phyloP scores from a whole-genome alignment of 1,284 basidiomycete genomes.

The Chalciporus sp. region DNA sequence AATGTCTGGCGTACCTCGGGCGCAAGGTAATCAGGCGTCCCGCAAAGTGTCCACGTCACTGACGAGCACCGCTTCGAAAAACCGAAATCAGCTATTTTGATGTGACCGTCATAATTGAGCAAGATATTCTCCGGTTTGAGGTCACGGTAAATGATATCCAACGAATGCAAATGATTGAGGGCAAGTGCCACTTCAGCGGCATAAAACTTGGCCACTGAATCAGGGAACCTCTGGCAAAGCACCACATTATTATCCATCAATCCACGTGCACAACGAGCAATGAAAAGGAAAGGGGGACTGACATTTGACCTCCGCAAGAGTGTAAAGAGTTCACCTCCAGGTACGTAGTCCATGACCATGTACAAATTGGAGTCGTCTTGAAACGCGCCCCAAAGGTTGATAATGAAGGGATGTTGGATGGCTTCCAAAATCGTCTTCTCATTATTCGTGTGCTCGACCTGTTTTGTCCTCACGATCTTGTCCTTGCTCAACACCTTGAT shows the following conservation, averaged over 20 bases:
- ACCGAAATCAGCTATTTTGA: conserved; percentile 98
- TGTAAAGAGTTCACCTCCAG: conserved; percentile 95
- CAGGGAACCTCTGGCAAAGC: conserved; percentile 82
- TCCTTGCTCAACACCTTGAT: conserved; percentile 95
- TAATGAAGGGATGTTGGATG: conserved; percentile 94
- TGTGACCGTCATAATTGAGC: conserved; percentile 91
- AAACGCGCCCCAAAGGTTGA: conserved; percentile 98
- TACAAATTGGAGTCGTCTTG: conserved; percentile 93
- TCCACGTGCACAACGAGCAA: conserved; percentile 2
- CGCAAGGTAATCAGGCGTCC: conserved; percentile 95
- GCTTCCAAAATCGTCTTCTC: conserved; percentile 90
- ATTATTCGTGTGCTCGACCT: conserved; percentile 97
- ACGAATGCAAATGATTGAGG: conserved; percentile 88
- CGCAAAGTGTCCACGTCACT: conserved; percentile 97
- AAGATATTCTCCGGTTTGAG: conserved; percentile 98
- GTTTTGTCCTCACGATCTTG: conserved; percentile 94
- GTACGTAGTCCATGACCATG: conserved; percentile 99
- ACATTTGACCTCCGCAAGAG: conserved; percentile 88
- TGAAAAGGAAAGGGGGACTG: conserved; percentile 33
- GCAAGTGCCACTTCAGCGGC: conserved; percentile 97
- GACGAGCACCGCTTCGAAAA: conserved; percentile 93
- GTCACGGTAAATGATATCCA: conserved; percentile 96
- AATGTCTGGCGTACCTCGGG: conserved; percentile 63
- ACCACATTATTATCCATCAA: conserved; percentile 5
- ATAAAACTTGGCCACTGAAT: conserved; percentile 99